Percentiles rank a stretch among this genome's conserved stretches.
Evolutionary conservation across 371 early-diverging fungal species (phyloP).

Genomic region (Vittaforma corneae): DNA sequence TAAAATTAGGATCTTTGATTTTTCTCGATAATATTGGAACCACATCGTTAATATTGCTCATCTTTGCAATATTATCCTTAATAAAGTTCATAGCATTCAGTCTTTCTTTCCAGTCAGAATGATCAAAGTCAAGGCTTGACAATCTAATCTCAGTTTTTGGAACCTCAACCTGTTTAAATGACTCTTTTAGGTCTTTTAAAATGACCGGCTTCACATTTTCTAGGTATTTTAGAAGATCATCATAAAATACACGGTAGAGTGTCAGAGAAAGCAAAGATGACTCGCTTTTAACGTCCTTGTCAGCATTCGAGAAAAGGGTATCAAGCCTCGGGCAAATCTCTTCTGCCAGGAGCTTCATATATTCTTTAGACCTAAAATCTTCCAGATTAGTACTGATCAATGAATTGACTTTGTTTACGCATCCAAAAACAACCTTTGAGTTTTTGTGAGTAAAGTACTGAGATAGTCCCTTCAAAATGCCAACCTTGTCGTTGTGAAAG

Average conservation of each 20-base stretch:
- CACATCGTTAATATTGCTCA: not conserved
- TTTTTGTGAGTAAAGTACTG: constrained; percentile 8
- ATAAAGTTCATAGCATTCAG: constrained; percentile 6
- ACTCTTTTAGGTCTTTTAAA: constrained; percentile 41
- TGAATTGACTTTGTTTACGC: not conserved
- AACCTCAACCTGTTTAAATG: not conserved
- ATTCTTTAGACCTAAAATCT: not conserved
- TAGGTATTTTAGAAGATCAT: constrained; percentile 26
- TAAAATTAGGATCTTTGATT: constrained; percentile 11
- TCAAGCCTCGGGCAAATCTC: not conserved
- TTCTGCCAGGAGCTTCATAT: no score
- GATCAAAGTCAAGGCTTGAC: not conserved
- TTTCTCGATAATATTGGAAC: not conserved
- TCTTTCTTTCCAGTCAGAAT: constrained; percentile 18
- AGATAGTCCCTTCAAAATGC: not conserved
- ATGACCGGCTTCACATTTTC: constrained; percentile 38
- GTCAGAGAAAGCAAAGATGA: constrained; percentile 15
- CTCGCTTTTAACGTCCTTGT: constrained; percentile 22
- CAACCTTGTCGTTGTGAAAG: constrained; percentile 10
- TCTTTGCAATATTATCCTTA: not conserved
- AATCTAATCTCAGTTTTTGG: not conserved
- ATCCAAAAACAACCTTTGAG: constrained; percentile 18
- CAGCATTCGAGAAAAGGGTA: constrained; percentile 18
- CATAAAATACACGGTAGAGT: constrained; percentile 31
- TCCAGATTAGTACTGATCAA: constrained; percentile 2